Evolutionary conservation across 495 filamentous ascomycete species (phyloP).

Genomic region (Hypoxylon lienhwacheense): DNA sequence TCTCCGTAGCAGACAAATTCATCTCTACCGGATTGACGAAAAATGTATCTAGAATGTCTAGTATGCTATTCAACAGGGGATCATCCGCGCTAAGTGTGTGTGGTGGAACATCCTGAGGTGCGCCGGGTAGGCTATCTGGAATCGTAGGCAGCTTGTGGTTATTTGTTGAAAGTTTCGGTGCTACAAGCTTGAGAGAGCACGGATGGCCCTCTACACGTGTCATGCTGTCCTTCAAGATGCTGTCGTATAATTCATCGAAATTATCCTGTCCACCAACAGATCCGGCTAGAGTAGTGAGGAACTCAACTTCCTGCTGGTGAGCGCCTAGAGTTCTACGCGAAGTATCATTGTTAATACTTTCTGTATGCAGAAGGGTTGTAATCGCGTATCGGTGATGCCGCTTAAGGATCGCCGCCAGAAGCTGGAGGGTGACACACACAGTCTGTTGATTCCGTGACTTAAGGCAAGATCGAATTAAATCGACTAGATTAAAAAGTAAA

Average conservation of each 20-base stretch:
- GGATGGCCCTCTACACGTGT: slow-evolving; percentile 77
- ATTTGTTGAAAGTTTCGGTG: slow-evolving; percentile 54
- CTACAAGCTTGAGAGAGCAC: slow-evolving; percentile 64
- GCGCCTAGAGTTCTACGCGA: slow-evolving; percentile 71
- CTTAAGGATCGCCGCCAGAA: slow-evolving; percentile 80
- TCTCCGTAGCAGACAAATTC: slow-evolving; percentile 83
- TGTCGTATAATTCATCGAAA: slow-evolving; percentile 77
- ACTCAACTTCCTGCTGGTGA: slow-evolving; percentile 76
- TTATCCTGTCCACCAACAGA: slow-evolving; percentile 70
- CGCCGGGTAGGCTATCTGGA: slow-evolving; percentile 55
- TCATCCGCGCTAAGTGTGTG: slow-evolving; percentile 71
- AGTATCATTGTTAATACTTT: slow-evolving; percentile 53
- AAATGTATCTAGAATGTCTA: slow-evolving; percentile 73
- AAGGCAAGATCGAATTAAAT: slow-evolving; percentile 85
- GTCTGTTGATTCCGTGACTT: slow-evolving; percentile 84
- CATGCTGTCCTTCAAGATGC: slow-evolving; percentile 78
- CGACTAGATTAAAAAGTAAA: slow-evolving; percentile 86
- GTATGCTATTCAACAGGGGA: slow-evolving; percentile 69
- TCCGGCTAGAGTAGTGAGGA: slow-evolving; percentile 70
- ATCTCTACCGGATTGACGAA: slow-evolving; percentile 87
- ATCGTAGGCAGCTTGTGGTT: slow-evolving; percentile 54
- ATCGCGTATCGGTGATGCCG: slow-evolving; percentile 85
- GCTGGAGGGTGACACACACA: slow-evolving; percentile 79
- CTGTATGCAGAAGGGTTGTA: slow-evolving; percentile 69
- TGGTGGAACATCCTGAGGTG: slow-evolving; percentile 56